Conservation (phyloP, 495 filamentous ascomycete species). For the Xylaria grammica region DNA sequence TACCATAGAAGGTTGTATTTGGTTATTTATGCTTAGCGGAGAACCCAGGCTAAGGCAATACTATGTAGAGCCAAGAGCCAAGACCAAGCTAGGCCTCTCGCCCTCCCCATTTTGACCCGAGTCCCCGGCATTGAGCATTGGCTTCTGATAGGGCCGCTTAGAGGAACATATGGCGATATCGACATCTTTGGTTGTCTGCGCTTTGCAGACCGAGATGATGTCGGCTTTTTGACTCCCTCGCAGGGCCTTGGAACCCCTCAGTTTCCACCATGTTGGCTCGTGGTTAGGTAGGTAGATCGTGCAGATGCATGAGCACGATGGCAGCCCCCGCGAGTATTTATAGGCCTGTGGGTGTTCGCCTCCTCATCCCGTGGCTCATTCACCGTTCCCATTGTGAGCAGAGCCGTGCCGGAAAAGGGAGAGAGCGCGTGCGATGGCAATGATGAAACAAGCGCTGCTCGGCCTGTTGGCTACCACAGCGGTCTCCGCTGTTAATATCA, state of each 20-base stretch:
- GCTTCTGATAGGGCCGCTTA: conserved; percentile 18
- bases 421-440: conserved; percentile 29
- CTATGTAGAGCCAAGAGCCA: neutral
- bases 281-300: conserved; percentile 1
- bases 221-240: neutral
- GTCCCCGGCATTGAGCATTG: neutral
- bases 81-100: conserved; percentile 4
- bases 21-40: neutral
- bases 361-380: neutral
- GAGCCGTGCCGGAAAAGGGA: neutral
- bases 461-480: conserved; percentile 22
- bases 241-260: neutral
- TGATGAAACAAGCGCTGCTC: conserved; percentile 27
- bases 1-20: neutral
- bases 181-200: neutral
- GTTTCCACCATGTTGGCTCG: neutral
- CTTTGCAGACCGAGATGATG: neutral
- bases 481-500: conserved; percentile 36
- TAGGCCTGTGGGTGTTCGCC: neutral
- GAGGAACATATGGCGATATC: conserved; percentile 22
- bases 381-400: neutral
- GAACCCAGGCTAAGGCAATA: neutral
- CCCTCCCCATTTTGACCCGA: neutral
- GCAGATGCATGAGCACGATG: neutral
- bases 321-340: conserved; percentile 4